Percentiles rank a stretch among this genome's conserved stretches.
phyloP scores from a whole-genome alignment of 805 yeast genomes.

The Starmerella etchellsii region DNA sequence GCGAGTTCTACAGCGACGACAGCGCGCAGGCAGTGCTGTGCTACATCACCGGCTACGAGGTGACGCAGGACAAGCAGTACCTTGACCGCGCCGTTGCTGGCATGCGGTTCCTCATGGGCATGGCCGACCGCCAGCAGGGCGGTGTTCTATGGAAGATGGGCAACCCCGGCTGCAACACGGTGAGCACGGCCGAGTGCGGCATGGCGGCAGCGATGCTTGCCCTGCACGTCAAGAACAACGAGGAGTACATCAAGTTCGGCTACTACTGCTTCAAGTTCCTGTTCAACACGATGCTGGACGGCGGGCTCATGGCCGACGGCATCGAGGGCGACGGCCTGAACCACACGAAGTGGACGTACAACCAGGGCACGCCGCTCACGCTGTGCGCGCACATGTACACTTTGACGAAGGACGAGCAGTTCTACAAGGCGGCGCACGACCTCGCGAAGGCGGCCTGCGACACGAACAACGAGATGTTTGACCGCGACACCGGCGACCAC shows the following conservation, averaged over 20 bases:
- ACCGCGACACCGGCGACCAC: constrained; percentile 44
- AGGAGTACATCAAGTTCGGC: constrained; percentile 45
- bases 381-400: constrained; percentile 40
- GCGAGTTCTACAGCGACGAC: constrained; percentile 60
- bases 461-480: constrained; percentile 43
- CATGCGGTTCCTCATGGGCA: constrained; percentile 51
- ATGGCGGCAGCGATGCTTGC: constrained; percentile 48
- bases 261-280: constrained; percentile 47
- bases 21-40: constrained; percentile 64
- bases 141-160: constrained; percentile 58
- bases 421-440: constrained; percentile 30
- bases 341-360: constrained; percentile 51
- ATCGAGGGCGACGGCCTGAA: constrained; percentile 37
- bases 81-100: constrained; percentile 46
- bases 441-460: constrained; percentile 47
- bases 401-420: constrained; percentile 39
- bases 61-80: constrained; percentile 41
- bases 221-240: constrained; percentile 33
- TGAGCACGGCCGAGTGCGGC: constrained; percentile 58
- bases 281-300: constrained; percentile 39
- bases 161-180: constrained; percentile 47
- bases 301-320: constrained; percentile 51
- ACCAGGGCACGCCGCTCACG: constrained; percentile 52
- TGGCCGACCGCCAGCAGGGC: constrained; percentile 40
- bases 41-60: constrained; percentile 53